These are phyloP conservation scores for Mortierella sp. DNA, from an alignment of 371 early-diverging fungal species.

Conservation along the genomic window DNA sequence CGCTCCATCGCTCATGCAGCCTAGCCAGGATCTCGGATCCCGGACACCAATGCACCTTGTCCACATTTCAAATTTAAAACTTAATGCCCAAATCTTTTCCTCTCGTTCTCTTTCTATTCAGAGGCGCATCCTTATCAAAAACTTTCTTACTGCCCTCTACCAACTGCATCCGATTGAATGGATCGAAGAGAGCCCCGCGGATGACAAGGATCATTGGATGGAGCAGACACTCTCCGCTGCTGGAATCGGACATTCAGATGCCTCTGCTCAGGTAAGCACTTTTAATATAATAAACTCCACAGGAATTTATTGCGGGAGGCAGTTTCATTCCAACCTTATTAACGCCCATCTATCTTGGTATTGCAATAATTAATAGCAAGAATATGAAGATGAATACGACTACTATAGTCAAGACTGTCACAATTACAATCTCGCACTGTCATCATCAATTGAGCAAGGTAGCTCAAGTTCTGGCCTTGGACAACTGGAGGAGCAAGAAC, in stretches of 20 bases:
- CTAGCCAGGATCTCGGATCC: conserved; percentile 27
- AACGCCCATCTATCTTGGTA: background rate
- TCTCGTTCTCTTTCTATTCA: conserved; percentile 35
- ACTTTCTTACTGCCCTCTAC: conserved; percentile 48
- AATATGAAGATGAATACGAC: conserved; percentile 4
- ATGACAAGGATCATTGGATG: conserved; percentile 45
- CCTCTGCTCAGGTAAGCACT: conserved; percentile 3
- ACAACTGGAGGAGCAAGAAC: background rate
- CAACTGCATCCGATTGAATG: conserved; percentile 41
- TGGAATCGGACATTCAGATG: conserved; percentile 26
- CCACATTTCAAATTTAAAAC: conserved; percentile 42
- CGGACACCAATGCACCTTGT: conserved; percentile 44
- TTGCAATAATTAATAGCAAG: background rate
- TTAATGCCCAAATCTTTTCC: conserved; percentile 40
- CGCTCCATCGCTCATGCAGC: conserved; percentile 31
- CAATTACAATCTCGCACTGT: conserved; percentile 4
- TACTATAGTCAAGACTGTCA: background rate
- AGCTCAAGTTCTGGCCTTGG: background rate
- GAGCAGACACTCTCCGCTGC: conserved; percentile 46
- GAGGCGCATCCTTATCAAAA: conserved; percentile 45
- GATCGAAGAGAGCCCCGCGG: conserved; percentile 33
- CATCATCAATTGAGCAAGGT: background rate
- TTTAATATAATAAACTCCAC: background rate
- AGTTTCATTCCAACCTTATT: conserved; percentile 8
- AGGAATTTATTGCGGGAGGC: background rate